Evolutionary conservation across 768 basidiomycete genomes (phyloP).

Genomic region (Suillus decipiens): DNA sequence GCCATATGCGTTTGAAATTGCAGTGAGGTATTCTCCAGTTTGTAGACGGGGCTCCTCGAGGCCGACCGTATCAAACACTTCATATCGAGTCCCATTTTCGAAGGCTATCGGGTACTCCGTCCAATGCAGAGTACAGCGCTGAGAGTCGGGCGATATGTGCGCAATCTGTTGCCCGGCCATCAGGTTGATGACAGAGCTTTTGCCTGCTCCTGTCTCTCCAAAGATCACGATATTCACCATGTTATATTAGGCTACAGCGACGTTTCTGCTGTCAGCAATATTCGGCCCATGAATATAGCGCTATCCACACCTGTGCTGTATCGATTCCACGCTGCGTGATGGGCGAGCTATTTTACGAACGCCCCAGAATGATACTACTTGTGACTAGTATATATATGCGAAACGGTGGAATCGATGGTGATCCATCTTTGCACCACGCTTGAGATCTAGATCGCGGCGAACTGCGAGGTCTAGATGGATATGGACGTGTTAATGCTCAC

Average conservation of each 20-base stretch:
- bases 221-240: constrained; percentile 42
- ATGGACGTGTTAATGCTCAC: neutral
- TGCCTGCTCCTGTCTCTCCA: constrained; percentile 43
- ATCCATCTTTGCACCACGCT: neutral
- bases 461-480: neutral
- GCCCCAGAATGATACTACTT: neutral
- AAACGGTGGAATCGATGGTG: neutral
- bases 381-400: neutral
- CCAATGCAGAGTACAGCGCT: constrained; percentile 41
- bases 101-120: constrained; percentile 29
- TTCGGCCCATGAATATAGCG: neutral
- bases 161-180: constrained; percentile 28
- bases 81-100: constrained; percentile 20
- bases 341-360: neutral
- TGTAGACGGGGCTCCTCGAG: constrained; percentile 34
- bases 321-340: neutral
- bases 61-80: constrained; percentile 36
- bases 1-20: constrained; percentile 30
- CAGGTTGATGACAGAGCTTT: constrained; percentile 37
- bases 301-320: neutral
- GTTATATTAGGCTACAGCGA: neutral
- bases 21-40: constrained; percentile 26
- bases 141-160: constrained; percentile 26
- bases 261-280: neutral
- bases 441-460: neutral